Evolutionary conservation across 345 rosid species (phyloP), one percentile per base, ranked within the genome.

Genomic region (Abelmoschus esculentus): DNA sequence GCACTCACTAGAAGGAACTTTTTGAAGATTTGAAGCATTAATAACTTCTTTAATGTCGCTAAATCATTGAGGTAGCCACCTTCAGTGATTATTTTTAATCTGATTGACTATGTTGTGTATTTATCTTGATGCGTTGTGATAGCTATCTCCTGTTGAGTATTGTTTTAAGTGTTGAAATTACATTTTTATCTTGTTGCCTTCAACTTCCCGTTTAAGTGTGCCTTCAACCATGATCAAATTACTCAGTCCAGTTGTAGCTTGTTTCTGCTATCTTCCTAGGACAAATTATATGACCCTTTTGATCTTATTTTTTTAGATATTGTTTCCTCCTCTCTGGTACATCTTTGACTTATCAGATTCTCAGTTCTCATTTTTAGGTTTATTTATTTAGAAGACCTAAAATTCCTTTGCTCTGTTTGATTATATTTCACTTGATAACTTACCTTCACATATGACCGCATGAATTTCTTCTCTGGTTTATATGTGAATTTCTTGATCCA

Each of bases 41-140:
- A 68, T 28, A 44, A 67, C 64, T 74, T 61, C 32, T 32, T 72
- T 82, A 15, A 38, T 26, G 49, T 22, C 55, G 13, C 54, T 74
- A 14, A 47, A 63, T 31, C 49, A 54, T 71, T 64, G 63, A 59
- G 13, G 44, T 72, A 46, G 53, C 66, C 55, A 31, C 61, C 31
- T 1, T 2, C 64, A 60, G 29, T 26, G 29, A 38, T 64, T 63
- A 22, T 29, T 54, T 69, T 69, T 42, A 53, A 29, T 22, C 38
- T 22, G 29, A 55, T 50, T 72, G 66, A n/a, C 32, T 9, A 76
- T 74, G 36, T 72, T 19, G 11, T 32, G 19, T 71, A 9, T 61
- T 36, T 36, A 28, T 13, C 42, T 7, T 71, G 31, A 28, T 28
- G 31, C 31, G 31, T 28, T 28, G 2, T 28, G 31, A n/a, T n/a